Evolutionary conservation across 441 rosid genomes (phyloP).

Genomic region (Populus trichocarpa): DNA sequence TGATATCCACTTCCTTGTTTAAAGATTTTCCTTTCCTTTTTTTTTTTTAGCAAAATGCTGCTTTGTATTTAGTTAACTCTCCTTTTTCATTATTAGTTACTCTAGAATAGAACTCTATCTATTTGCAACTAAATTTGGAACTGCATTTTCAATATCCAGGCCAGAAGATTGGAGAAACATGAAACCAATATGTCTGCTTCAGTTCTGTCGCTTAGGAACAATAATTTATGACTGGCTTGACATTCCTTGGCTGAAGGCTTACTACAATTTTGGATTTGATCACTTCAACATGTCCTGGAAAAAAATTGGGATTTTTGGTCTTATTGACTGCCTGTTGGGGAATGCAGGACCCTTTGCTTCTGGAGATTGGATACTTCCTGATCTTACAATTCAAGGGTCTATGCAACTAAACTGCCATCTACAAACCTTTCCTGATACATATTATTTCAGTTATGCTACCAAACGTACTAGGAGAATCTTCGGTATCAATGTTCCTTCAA

Average conservation of each 20-base stretch:
- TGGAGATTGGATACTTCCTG: slow-evolving; percentile 96
- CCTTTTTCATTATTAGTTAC: not conserved
- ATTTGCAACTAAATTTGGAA: slow-evolving; percentile 5
- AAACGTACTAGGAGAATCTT: slow-evolving; percentile 66
- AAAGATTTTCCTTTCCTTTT: too few species aligned
- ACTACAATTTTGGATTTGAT: slow-evolving; percentile 94
- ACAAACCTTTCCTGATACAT: slow-evolving; percentile 72
- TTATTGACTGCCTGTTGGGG: slow-evolving; percentile 33
- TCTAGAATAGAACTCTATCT: not conserved
- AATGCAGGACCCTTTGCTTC: slow-evolving; percentile 46
- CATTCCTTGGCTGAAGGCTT: slow-evolving; percentile 71
- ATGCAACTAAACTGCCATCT: slow-evolving; percentile 57
- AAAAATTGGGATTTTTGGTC: slow-evolving; percentile 52
- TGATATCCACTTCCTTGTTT: too few species aligned
- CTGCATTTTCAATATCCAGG: slow-evolving; percentile 74
- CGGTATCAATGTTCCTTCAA: slow-evolving; percentile 75
- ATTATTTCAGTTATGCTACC: slow-evolving; percentile 90
- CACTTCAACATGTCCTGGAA: slow-evolving; percentile 83
- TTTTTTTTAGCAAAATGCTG: not conserved
- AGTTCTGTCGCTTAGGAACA: slow-evolving; percentile 78
- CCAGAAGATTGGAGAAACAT: slow-evolving; percentile 47
- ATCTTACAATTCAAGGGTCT: slow-evolving; percentile 91
- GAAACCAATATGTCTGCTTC: slow-evolving; percentile 82
- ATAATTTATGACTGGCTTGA: slow-evolving; percentile 90
- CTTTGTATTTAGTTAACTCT: not conserved